Base-by-base conservation (phyloP, 148 eudicot species). In the Rhododendron ovatum region DNA sequence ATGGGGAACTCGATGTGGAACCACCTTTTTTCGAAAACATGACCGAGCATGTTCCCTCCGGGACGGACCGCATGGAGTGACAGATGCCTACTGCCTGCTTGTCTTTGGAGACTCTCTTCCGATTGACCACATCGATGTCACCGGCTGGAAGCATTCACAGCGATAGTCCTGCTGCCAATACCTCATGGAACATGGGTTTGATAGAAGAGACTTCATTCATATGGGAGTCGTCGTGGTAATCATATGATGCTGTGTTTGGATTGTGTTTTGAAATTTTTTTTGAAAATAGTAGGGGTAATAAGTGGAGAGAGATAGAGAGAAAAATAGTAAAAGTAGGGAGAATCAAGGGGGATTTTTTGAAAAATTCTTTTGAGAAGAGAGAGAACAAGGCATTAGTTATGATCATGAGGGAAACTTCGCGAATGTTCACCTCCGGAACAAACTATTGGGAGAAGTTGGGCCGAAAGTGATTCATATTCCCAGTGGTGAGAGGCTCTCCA, bases 61-160 rank as follows among this genome's bases (percentile, higher is more conserved):
- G n/a, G n/a, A 78, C 12, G 87, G 83, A 11, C 75, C 87, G 7
- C 67, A 50, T 47, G 82, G 43, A 55, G 87, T 85, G 50, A 85
- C 78, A 82, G 87, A 78, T 61, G 87, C 87, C 26, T 85, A 78
- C 61, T 78, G 83, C 83, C 41, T 78, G 13, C 69, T 85, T 33
- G 61, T 77, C n/a, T 77, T 85, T 63, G 86, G 86, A 39, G 86
- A 85, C 75, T 77, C 82, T 85, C 78, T 85, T 57, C 59, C 82
- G 41, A 85, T 82, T 28, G 86, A 85, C 51, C 86, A 85, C 82
- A 85, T 85, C 55, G 30, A 30, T 30, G 0, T 85, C 86, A 15
- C 86, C 82, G 1, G 86, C 75, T 35, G 82, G 86, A 57, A 85
- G 86, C 86, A 78, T 85, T 78, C 86, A 85, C 86, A 85, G 77